Evolutionary conservation across 225 moss, liverwort and hornwort genomes (phyloP), one percentile per base, ranked within the genome.

Genomic region (Sphagnum contortum): DNA sequence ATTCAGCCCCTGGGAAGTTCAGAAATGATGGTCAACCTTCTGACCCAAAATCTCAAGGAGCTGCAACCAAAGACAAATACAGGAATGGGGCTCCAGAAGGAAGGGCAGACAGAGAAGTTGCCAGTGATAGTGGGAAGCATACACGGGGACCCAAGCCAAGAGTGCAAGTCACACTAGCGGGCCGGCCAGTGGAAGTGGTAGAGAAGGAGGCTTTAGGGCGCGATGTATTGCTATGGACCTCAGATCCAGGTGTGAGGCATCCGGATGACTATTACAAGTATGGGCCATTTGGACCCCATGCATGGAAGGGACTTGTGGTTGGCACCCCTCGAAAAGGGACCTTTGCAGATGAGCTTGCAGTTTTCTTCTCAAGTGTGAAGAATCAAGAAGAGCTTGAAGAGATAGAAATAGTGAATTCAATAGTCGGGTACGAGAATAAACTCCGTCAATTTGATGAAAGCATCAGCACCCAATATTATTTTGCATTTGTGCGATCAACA

Each of bases 261-360:
- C 93, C 92, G 59, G 88, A 90, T 45, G 90, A 98, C 50, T 87
- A 98, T 68, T 98, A 98, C 77, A 80, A 80, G 59, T 73, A 98
- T 48, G 96, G 96, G 10, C 96, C 96, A n/a, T 98, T 73, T 13
- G 96, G 96, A 59, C 96, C 96, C 0, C 78, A 89, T 50, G 79
- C 85, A 12, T 93, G 90, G 90, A 98, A 85, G 71, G 96, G 92
- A 48, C 45, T 77, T 9, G 8, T 70, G 3, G 72, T 98, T 1
- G 96, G 96, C 0, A 67, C 74, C 44, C 71, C 82, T 48, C 69
- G 85, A 2, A 57, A 60, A 13, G 96, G 93, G 55, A 74, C 66
- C 4, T 60, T 76, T 4, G 62, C 73, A 13, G 79, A 90, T 67
- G 66, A 81, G 0, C 60, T 83, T 50, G 92, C 89, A 14, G 85